Percentiles rank a stretch among this genome's conserved stretches.
These are phyloP conservation scores for Adansonia gregorii DNA, from an alignment of 441 rosid genomes.

Conservation along the genomic window DNA sequence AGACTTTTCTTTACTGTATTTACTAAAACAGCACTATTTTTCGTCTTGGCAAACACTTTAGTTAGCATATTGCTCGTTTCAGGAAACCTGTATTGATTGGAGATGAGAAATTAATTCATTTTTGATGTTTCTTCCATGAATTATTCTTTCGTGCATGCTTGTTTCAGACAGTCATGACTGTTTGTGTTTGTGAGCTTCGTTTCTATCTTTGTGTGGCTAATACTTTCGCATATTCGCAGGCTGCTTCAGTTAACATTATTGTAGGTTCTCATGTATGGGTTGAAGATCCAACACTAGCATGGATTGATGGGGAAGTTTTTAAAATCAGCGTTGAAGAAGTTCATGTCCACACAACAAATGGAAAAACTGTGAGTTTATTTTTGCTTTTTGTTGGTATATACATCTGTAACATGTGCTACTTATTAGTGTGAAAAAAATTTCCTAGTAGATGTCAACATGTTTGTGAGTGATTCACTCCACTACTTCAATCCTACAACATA, in stretches of 20 bases:
- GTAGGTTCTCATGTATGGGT: slow-evolving; percentile 99
- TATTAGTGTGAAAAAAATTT: slow-evolving; percentile 8
- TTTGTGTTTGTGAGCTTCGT: not conserved
- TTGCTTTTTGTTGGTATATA: not conserved
- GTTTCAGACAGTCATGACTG: not conserved
- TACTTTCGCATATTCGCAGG: slow-evolving; percentile 52
- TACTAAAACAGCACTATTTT: not conserved
- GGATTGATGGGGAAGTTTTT: slow-evolving; percentile 95
- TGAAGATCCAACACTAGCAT: slow-evolving; percentile 81
- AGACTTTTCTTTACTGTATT: not conserved
- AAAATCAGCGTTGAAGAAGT: slow-evolving; percentile 78
- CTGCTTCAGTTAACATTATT: slow-evolving; percentile 80
- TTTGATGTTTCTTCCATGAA: not conserved
- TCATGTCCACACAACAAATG: slow-evolving; percentile 63
- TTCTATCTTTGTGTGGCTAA: slow-evolving; percentile 24
- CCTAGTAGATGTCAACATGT: not conserved
- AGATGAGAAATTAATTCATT: not conserved
- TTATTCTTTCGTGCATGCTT: not conserved
- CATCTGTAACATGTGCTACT: not conserved
- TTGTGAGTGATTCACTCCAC: not conserved
- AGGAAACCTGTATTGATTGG: not conserved
- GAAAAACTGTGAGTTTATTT: slow-evolving; percentile 69
- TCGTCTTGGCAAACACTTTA: not conserved
- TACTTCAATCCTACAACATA: not conserved
- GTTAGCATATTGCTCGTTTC: not conserved